Conservation (phyloP, 2,329 filamentous ascomycete genomes). For the Cercospora sp. region DNA sequence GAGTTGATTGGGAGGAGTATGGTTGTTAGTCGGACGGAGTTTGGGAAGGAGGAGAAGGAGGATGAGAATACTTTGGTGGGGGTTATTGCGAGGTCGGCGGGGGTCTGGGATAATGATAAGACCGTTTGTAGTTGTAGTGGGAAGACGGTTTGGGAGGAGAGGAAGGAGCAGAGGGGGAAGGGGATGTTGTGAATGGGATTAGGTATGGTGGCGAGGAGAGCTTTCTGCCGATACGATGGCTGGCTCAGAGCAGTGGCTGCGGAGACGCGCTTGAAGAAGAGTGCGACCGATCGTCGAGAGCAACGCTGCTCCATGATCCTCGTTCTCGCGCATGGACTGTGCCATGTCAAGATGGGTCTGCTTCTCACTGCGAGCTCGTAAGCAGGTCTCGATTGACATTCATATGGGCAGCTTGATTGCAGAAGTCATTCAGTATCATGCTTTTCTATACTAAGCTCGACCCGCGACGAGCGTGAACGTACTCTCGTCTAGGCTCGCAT, state of each 20-base stretch:
- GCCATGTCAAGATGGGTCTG: not conserved
- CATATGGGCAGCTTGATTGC: not conserved
- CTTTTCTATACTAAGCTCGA: not conserved
- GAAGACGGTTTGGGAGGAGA: constrained; percentile 97
- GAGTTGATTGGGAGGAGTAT: constrained; percentile 93
- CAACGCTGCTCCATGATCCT: no score
- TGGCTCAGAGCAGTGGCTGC: not conserved
- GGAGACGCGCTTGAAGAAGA: not conserved
- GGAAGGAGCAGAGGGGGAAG: constrained; percentile 81
- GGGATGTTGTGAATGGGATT: constrained; percentile 70
- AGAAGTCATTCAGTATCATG: not conserved
- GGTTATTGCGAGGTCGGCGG: constrained; percentile 90
- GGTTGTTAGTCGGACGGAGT: constrained; percentile 68
- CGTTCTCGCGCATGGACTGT: no score
- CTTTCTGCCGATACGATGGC: not conserved
- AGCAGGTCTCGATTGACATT: not conserved
- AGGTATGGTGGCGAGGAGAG: not conserved
- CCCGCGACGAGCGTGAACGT: not conserved
- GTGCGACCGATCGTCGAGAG: no score
- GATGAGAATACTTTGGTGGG: constrained; percentile 85
- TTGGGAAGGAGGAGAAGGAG: constrained; percentile 61
- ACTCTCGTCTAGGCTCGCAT: not conserved
- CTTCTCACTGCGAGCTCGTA: not conserved
- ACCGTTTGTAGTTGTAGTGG: constrained; percentile 96
- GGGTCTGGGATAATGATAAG: constrained; percentile 99